These are phyloP conservation scores for Arxiozyma heterogenica DNA, from an alignment of 1,139 yeast species.

Conservation along the genomic window DNA sequence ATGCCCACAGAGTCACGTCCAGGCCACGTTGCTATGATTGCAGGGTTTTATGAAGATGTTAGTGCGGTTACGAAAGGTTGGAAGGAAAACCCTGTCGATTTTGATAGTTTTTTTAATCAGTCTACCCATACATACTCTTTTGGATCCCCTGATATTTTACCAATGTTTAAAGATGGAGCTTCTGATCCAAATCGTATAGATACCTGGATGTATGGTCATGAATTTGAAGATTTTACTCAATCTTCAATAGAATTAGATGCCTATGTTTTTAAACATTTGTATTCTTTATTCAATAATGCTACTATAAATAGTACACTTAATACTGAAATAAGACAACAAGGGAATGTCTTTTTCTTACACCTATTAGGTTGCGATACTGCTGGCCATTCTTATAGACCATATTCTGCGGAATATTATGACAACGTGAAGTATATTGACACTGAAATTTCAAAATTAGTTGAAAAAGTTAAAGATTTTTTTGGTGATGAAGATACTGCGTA, in stretches of 20 bases:
- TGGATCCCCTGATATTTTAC: slow-evolving; percentile 95
- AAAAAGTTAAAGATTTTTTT: slow-evolving; percentile 61
- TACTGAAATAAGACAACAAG: slow-evolving; percentile 59
- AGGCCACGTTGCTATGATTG: slow-evolving; percentile 98
- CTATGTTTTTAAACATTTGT: slow-evolving; percentile 75
- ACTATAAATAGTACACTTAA: slow-evolving; percentile 48
- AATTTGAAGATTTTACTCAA: slow-evolving; percentile 87
- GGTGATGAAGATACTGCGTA: slow-evolving; percentile 82
- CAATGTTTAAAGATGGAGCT: slow-evolving; percentile 92
- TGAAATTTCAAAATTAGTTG: slow-evolving; percentile 54
- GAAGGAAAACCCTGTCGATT: slow-evolving; percentile 97
- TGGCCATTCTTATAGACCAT: slow-evolving; percentile 93
- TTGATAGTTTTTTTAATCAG: slow-evolving; percentile 92
- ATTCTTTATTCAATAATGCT: slow-evolving; percentile 58
- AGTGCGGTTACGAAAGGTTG: slow-evolving; percentile 97
- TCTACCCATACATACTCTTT: slow-evolving; percentile 85
- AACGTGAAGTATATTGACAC: slow-evolving; percentile 79
- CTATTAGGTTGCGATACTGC: slow-evolving; percentile 94
- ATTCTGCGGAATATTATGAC: slow-evolving; percentile 89
- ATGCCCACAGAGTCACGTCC: slow-evolving; percentile 99
- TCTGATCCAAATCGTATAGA: slow-evolving; percentile 65
- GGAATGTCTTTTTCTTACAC: slow-evolving; percentile 83
- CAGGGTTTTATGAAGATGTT: slow-evolving; percentile 97
- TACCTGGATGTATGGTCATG: slow-evolving; percentile 92
- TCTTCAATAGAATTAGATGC: slow-evolving; percentile 81